phyloP scores from a whole-genome alignment of 768 basidiomycete species.

The Suillus plorans region DNA sequence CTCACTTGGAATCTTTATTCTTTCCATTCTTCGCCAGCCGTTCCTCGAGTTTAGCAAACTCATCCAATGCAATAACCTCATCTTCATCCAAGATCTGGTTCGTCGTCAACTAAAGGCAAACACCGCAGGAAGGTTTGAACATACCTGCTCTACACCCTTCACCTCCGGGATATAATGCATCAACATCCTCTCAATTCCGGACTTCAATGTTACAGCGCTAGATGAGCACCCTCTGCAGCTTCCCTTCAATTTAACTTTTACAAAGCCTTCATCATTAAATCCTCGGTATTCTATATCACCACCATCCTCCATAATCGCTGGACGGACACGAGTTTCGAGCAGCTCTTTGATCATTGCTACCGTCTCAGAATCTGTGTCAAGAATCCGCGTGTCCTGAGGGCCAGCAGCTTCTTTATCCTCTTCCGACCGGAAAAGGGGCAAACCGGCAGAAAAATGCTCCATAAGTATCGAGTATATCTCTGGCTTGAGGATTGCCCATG shows the following conservation, averaged over 20 bases:
- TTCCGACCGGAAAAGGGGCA: conserved; percentile 80
- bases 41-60: conserved; percentile 86
- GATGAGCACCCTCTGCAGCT: conserved; percentile 95
- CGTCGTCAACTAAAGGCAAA: conserved; percentile 11
- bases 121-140: conserved; percentile 17
- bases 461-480: conserved; percentile 95
- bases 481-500: conserved; percentile 92
- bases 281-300: conserved; percentile 97
- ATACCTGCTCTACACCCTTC: conserved; percentile 84
- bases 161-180: conserved; percentile 99
- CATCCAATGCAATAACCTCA: conserved; percentile 80
- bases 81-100: conserved; percentile 84
- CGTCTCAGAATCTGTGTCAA: conserved; percentile 94
- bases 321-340: conserved; percentile 90
- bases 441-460: conserved; percentile 95
- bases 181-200: conserved; percentile 97
- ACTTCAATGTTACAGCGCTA: conserved; percentile 93
- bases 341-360: conserved; percentile 99
- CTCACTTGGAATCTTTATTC: conserved; percentile 48
- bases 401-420: conserved; percentile 80
- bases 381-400: conserved; percentile 89
- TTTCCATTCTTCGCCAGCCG: conserved; percentile 48
- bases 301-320: conserved; percentile 98
- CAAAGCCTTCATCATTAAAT: conserved; percentile 80
- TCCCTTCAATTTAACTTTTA: conserved; percentile 86